phyloP scores from a whole-genome alignment of 2,329 filamentous ascomycete species.

The Aspergillus fumigatus region DNA sequence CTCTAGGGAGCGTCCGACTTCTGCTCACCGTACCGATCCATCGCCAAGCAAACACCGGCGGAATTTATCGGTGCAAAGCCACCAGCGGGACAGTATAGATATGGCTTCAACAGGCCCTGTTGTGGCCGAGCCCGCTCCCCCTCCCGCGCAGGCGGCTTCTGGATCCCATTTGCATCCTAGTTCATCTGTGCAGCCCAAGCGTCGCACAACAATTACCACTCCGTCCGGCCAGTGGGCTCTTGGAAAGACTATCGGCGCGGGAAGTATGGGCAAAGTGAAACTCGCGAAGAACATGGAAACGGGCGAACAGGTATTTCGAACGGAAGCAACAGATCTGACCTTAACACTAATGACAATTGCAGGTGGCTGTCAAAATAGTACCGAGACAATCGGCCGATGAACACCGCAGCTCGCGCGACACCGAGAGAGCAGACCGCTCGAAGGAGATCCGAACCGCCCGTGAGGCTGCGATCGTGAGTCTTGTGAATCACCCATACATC shows the following conservation, averaged over 20 bases:
- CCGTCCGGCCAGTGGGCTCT: slow-evolving; percentile 90
- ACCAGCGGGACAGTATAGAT: slow-evolving; percentile 41
- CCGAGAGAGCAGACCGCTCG: slow-evolving; percentile 88
- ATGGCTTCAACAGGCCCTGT: slow-evolving; percentile 47
- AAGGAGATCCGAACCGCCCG: slow-evolving; percentile 93
- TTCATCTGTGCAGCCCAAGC: slow-evolving; percentile 40
- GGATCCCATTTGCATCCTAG: slow-evolving; percentile 26
- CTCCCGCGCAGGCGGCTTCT: slow-evolving; percentile 47
- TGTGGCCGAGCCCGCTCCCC: slow-evolving; percentile 51
- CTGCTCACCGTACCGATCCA: slow-evolving; percentile 51
- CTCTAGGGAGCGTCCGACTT: slow-evolving; percentile 37
- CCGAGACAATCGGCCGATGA: slow-evolving; percentile 87
- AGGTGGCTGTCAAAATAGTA: slow-evolving; percentile 97
- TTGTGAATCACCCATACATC: slow-evolving; percentile 91
- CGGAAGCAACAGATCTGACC: not conserved
- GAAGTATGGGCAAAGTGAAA: slow-evolving; percentile 99
- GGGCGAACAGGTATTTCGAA: slow-evolving; percentile 71
- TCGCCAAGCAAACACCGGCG: slow-evolving; percentile 43
- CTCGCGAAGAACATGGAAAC: slow-evolving; percentile 85
- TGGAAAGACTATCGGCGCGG: slow-evolving; percentile 93
- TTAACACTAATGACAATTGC: slow-evolving; percentile 6
- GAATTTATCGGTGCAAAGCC: slow-evolving; percentile 37
- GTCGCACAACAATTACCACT: slow-evolving; percentile 79
- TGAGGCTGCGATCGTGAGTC: slow-evolving; percentile 92
- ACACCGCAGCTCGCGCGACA: slow-evolving; percentile 64